These are phyloP conservation scores for Dendrocalamus latiflorus DNA, from an alignment of 202 grass and related monocot genomes.

Conservation along the genomic window DNA sequence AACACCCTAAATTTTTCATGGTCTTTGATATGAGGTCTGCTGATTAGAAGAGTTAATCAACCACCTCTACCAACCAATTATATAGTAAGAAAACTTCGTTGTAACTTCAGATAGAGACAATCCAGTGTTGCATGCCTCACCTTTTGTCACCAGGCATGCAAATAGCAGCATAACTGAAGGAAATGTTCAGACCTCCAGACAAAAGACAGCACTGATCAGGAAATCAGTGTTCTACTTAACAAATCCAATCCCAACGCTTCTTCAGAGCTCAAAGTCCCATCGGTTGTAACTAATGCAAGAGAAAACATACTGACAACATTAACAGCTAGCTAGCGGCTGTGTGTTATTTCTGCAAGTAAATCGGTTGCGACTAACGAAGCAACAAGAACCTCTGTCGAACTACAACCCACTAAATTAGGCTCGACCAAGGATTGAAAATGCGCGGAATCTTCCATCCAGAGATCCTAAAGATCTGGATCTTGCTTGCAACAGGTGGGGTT, in stretches of 20 bases:
- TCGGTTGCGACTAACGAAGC: background rate
- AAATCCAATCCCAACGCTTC: background rate
- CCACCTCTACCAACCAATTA: too few species aligned
- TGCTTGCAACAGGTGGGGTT: background rate
- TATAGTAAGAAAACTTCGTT: too few species aligned
- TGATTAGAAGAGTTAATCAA: too few species aligned
- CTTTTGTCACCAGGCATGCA: too few species aligned
- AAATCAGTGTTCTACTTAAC: background rate
- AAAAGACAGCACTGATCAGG: background rate
- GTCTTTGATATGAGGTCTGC: too few species aligned
- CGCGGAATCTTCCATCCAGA: constrained; percentile 5
- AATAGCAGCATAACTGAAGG: too few species aligned
- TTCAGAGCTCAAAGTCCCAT: background rate
- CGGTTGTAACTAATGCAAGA: background rate
- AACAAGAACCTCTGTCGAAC: background rate
- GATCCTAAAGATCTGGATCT: constrained; percentile 42
- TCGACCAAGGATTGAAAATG: constrained; percentile 8
- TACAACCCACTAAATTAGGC: constrained; percentile 10
- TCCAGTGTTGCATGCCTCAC: too few species aligned
- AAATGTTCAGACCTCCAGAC: background rate
- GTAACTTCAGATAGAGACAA: too few species aligned
- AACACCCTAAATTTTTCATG: too few species aligned
- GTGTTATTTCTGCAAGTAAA: background rate
- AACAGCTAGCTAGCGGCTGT: background rate
- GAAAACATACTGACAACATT: background rate